Evolutionary conservation across 345 rosid species (phyloP), one percentile per base, ranked within the genome.

Genomic region (Lagerstroemia speciosa): DNA sequence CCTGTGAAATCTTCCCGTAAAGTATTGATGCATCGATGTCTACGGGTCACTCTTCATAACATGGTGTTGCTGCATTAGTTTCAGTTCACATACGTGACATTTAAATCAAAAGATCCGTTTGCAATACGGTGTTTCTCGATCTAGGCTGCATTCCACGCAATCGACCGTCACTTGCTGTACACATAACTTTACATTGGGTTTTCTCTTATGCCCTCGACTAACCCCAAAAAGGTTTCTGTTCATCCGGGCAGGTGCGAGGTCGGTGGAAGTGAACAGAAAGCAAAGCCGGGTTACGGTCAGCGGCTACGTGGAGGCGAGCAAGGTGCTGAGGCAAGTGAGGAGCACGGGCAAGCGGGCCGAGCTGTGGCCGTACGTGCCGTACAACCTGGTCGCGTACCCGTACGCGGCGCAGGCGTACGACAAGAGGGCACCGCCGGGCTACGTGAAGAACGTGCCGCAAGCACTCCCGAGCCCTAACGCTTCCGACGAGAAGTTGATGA

Each of bases 361-460:
- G 64, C 66, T 84, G 9, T 82, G 89, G 89, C 89, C 89, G 0
- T 84, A 84, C 38, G 80, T 84, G 3, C 82, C 81, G 0, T 75
- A 75, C 73, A 77, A 82, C 69, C 38, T 84, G 45, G 89, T 84
- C 52, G 80, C 86, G 0, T 80, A 82, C 31, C 89, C 89, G 0
- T 84, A 82, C 14, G 83, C 64, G 3, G 78, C 78, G 36, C 76
- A 74, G 48, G 82, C 84, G 55, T 84, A 84, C 64, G 89, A 84
- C 72, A 84, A 82, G 79, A 84, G 72, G 40, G 89, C 89, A 2
- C 89, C 89, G 1, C 24, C 86, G 5, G 89, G 89, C 5, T 82
- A 69, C 41, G 86, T 84, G 1, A 82, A 22, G 78, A 77, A 84
- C 43, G 84, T 64, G n/a, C 74, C 65, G 8, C 85, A 82, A 48